Conservation (phyloP, 495 filamentous ascomycete genomes). For the Neurospora sp. region DNA sequence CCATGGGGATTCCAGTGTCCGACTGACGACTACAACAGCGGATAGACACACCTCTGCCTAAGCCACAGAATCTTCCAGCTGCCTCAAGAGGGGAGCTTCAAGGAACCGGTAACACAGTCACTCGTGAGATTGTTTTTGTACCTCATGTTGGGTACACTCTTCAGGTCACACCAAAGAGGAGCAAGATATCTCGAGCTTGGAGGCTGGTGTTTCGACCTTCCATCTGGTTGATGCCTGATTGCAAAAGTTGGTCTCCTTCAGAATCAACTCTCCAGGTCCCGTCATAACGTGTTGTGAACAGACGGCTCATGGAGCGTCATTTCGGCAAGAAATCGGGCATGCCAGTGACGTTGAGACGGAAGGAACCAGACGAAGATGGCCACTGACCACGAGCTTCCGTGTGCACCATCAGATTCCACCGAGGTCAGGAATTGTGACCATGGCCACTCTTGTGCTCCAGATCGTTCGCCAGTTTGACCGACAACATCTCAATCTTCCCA, state of each 20-base stretch:
- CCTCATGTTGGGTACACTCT: neutral
- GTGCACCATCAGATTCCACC: neutral
- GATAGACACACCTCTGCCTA: neutral
- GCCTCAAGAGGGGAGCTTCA: neutral
- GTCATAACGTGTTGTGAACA: neutral
- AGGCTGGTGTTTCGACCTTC: neutral
- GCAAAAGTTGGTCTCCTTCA: neutral
- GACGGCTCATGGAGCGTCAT: neutral
- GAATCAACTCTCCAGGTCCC: neutral
- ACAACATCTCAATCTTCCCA: neutral
- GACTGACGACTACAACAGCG: neutral
- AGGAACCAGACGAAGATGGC: neutral
- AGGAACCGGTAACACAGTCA: neutral
- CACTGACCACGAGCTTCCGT: neutral
- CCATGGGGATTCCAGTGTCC: neutral
- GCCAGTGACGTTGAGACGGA: neutral
- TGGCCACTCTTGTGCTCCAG: neutral
- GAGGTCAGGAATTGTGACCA: neutral
- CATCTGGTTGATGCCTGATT: neutral
- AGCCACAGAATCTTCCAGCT: neutral
- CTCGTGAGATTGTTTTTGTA: neutral
- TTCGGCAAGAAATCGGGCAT: neutral
- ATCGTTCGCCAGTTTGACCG: neutral
- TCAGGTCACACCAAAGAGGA: neutral
- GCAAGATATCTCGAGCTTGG: neutral